Conservation (phyloP, 2,329 filamentous ascomycete species). For the Trichoderma koningii region DNA sequence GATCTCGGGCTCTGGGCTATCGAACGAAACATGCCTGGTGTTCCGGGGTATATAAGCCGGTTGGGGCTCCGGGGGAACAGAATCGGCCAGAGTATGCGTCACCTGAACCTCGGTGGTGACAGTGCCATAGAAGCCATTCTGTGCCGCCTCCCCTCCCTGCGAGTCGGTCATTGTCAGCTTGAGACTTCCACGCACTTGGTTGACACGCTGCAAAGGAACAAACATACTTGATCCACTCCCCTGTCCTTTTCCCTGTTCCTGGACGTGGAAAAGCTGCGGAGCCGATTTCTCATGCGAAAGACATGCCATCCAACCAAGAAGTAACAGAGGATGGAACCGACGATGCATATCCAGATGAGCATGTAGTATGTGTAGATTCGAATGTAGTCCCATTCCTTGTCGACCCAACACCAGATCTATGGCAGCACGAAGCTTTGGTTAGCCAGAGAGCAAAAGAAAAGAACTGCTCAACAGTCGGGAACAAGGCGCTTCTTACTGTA, state of each 20-base stretch:
- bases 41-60: constrained; percentile 28
- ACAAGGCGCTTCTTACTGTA: constrained; percentile 45
- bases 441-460: background rate
- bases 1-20: constrained; percentile 19
- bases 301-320: constrained; percentile 61
- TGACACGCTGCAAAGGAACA: fast-evolving
- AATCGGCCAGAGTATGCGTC: constrained; percentile 37
- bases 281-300: constrained; percentile 58
- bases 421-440: background rate
- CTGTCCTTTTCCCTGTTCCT: constrained; percentile 36
- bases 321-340: constrained; percentile 57
- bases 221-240: constrained; percentile 40
- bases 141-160: constrained; percentile 34
- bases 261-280: constrained; percentile 53
- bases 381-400: constrained; percentile 54
- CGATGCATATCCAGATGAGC: constrained; percentile 62
- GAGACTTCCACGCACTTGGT: background rate
- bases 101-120: constrained; percentile 57
- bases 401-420: constrained; percentile 66
- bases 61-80: constrained; percentile 33
- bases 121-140: constrained; percentile 49
- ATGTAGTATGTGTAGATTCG: constrained; percentile 65
- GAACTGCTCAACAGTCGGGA: background rate
- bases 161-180: constrained; percentile 17
- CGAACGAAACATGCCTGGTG: constrained; percentile 33